Evolutionary conservation across 2,329 filamentous ascomycete species (phyloP), one percentile per base, ranked within the genome.

Genomic region (Iodosphaeria phyllophila): DNA sequence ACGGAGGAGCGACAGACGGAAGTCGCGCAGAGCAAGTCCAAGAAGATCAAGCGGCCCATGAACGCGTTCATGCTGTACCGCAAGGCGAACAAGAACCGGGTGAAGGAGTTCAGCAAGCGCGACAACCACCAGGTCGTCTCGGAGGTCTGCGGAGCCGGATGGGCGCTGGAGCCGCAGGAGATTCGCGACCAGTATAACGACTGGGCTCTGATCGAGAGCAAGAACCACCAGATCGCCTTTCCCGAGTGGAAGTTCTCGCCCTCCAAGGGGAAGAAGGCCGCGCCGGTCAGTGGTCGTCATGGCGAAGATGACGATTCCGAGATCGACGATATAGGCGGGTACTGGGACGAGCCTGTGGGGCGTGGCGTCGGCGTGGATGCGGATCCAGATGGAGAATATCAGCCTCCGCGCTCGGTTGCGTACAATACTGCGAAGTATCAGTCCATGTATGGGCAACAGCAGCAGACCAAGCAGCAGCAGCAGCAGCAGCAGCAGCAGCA

Each of bases 11-110:
- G 86, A 28, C 58, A 57, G 24, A 51, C 56, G 27, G 83, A 92
- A 46, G 70, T 75, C 7, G 63, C 69, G 21, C 64, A 67, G 38
- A 64, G 70, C 29, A 80, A 73, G 39, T 56, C 70, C 18, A 58
- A 78, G 14, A 83, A 84, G 44, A 65, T 95, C 36, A 82, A 86
- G 40, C 65, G 89, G 16, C 84, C 89, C 3, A 92, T 93, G 75
- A 98, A 98, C 48, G 86, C 80, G 1, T 98, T 95, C 55, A 92
- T 98, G 76, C 59, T 98, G 25, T 98, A 98, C 48, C 75, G 89
- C 20, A 92, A 89, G 35, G 80, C 82, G 5, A 93, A 80, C 43
- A 79, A 91, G 31, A 78, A 89, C 32, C 64, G 83, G 16, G 80
- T 79, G 30, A 92, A 92, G 49, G 60, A 67, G 25, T 79, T 73